Evolutionary conservation across 2,329 filamentous ascomycete species (phyloP), one percentile per base, ranked within the genome.

Genomic region (Ascomycota sp.): DNA sequence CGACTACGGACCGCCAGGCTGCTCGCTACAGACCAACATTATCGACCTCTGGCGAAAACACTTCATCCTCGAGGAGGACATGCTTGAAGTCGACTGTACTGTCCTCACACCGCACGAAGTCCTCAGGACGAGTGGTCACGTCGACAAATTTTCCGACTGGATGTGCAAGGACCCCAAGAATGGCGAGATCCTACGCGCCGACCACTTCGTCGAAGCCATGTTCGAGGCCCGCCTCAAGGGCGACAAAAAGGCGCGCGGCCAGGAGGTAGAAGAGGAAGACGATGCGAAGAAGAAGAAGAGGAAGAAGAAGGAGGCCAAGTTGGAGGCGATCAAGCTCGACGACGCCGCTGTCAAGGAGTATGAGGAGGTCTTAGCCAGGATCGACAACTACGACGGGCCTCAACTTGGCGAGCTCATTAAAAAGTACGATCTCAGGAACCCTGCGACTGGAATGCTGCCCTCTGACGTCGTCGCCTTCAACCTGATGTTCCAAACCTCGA

Each of bases 81-180:
- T 93, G 82, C 71, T 92, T 40, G 82, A 92, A 59, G 73, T 93
- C 39, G 85, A 93, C 59, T 92, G 82, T 59, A 89, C 80, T 24
- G 89, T 86, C 57, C 57, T 98, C 47, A 98, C 89, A 25, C 89
- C 89, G 22, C 73, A 89, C 45, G 79, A 89, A 28, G 81, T 98
- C 23, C 69, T 98, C 47, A 92, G 95, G 67, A 93, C 86, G 31
- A 80, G 73, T 52, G 89, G 89, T 38, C 89, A 98, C 58, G 89
- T 95, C 40, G 86, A 94, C 55, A 92, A 92, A 56, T 95, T 95
- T 48, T 79, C 82, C 55, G 86, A 95, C 54, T 95, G 80, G 81
- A 94, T 95, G 85, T 93, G 81, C 73, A 93, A 92, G 57, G 89
- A 98, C 54, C 82, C 86, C 38, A 91, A 92, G 66, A 93, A 77